These are phyloP conservation scores for Vitis labrusca DNA, from an alignment of 164 flowering plant species.

Conservation along the genomic window DNA sequence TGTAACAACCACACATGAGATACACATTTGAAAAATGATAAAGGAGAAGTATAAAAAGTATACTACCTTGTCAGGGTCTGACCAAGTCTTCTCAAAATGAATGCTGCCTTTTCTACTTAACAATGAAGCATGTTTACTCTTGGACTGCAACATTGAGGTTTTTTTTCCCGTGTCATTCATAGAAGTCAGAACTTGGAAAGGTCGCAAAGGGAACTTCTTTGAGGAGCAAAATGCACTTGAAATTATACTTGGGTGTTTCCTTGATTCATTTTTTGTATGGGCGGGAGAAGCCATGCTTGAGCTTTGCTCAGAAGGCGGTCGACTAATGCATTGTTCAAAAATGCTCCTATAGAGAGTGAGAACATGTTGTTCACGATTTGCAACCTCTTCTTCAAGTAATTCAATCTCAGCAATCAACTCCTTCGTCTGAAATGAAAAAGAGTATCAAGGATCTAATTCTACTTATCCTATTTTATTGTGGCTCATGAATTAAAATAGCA, in stretches of 20 bases:
- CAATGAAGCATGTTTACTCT: constrained; percentile 37
- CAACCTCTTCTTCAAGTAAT: constrained; percentile 83
- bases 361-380: constrained; percentile 82
- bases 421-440: constrained; percentile 47
- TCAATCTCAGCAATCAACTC: constrained; percentile 84
- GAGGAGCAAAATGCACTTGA: constrained; percentile 89
- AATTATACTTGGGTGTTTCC: constrained; percentile 77
- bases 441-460: neutral
- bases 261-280: constrained; percentile 46
- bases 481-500: neutral
- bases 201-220: constrained; percentile 60
- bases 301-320: constrained; percentile 58
- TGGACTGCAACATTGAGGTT: constrained; percentile 31
- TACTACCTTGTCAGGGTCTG: constrained; percentile 48
- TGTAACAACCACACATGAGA: neutral
- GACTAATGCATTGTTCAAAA: constrained; percentile 63
- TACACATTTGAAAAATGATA: neutral
- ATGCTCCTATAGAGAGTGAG: constrained; percentile 80
- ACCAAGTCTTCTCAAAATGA: constrained; percentile 24
- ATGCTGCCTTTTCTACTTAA: constrained; percentile 31
- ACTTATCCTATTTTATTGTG: neutral
- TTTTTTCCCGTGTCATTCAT: constrained; percentile 48
- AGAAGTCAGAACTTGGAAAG: constrained; percentile 57
- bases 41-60: neutral
- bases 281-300: constrained; percentile 71